Percentiles rank a stretch among this genome's conserved stretches.
These are phyloP conservation scores for Pythium periplocum DNA, from an alignment of 352 stramenopile genomes.

Conservation along the genomic window DNA sequence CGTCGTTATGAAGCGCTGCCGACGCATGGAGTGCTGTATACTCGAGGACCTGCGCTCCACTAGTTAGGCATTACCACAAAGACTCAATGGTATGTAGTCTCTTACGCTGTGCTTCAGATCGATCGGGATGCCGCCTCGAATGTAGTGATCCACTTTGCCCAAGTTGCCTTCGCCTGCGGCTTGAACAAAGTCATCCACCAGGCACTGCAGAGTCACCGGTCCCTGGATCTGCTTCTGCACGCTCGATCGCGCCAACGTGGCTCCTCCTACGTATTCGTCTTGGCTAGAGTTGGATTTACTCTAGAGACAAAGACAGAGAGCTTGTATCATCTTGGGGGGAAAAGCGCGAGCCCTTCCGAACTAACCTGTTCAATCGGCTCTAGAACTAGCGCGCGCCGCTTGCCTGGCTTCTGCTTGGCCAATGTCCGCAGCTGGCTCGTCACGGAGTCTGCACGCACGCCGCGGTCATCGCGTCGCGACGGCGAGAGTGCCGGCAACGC, in stretches of 20 bases:
- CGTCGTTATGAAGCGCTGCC: conserved; percentile 22
- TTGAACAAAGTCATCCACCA: conserved; percentile 61
- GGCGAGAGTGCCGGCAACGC: conserved; percentile 2
- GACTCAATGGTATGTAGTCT: neutral
- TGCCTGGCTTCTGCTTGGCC: conserved; percentile 26
- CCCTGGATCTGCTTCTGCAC: conserved; percentile 44
- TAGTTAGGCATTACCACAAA: neutral
- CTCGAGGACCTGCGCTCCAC: conserved; percentile 25
- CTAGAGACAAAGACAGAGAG: too few species aligned
- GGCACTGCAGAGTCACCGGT: conserved; percentile 37
- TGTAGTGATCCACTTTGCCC: conserved; percentile 40
- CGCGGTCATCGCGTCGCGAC: conserved; percentile 16
- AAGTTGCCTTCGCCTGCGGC: conserved; percentile 31
- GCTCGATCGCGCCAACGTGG: neutral
- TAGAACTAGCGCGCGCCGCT: conserved; percentile 12
- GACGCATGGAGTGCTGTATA: conserved; percentile 52
- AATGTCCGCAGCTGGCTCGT: conserved; percentile 35
- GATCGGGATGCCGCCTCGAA: conserved; percentile 45
- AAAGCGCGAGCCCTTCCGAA: too few species aligned
- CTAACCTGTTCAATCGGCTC: conserved; percentile 14
- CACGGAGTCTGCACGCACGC: conserved; percentile 36
- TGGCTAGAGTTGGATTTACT: too few species aligned
- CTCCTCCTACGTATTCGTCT: too few species aligned
- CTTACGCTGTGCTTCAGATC: conserved; percentile 46
- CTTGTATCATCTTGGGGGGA: too few species aligned